Base-by-base conservation (phyloP, 768 basidiomycete genomes). In the Mycena epipterygia region DNA sequence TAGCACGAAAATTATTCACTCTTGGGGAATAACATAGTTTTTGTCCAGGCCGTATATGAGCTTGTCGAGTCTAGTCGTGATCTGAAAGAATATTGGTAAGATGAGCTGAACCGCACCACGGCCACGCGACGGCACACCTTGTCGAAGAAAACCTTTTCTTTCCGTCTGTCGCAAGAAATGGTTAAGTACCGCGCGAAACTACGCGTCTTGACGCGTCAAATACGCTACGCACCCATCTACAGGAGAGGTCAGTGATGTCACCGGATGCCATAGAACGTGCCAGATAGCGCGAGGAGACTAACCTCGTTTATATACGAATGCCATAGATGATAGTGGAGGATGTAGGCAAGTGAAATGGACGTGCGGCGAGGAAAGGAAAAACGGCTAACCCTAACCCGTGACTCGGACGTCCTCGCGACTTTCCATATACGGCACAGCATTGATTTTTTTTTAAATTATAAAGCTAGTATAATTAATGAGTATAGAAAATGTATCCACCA, bases 31-130 rank as follows among this genome's bases (percentile, higher is more conserved):
- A 27, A 99, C 91, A 72, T 95, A 93, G 76, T 97, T 93, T 65
- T 88, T 85, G 80, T 99, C 97, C 25, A 99, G 90, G 68, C 98
- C 98, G 80, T 99, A 99, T 77, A 96, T 98, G 21, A 99, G 89
- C 83, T 96, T 96, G 78, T 90, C 89, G 73, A 96, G 90, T 74
- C 95, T 86, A 13, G 94, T 90, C 1, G 95, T 96, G 80, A 96
- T 96, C 95, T 96, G 76, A 5, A 77, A 64, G n/a, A 74, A 73
- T 67, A 44, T 49, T 37, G 42, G 57, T 66, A 68, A 53, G 35
- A 55, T 52, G 61, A 14, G 48, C 68, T 64, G 52, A 70, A 25
- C 63, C n/a, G 30, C 67, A 86, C 71, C 76, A 92, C 94, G 87
- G 95, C 17, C 32, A 17, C 29, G 27, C 6, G 41, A 96, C 32